A percentile compares a stretch with the other conserved stretches of the same genome.
Conservation (phyloP, 2,329 filamentous ascomycete genomes). For the Daldinia sp. region DNA sequence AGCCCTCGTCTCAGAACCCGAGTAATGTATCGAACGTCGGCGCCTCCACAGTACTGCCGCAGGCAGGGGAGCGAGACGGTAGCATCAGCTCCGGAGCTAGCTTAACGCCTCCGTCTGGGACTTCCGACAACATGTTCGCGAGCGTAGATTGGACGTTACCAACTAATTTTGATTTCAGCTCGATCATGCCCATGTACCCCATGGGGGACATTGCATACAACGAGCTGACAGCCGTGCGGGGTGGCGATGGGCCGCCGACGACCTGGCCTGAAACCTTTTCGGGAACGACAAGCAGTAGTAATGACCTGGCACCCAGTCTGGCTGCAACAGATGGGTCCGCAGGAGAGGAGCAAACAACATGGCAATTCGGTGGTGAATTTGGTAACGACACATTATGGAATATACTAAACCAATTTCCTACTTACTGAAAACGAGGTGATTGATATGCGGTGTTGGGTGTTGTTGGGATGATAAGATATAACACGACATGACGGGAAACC, state of each 20-base stretch:
- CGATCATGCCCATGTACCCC: slow-evolving; percentile 64
- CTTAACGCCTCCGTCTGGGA: slow-evolving; percentile 36
- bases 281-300: slow-evolving; percentile 14
- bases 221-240: slow-evolving; percentile 57
- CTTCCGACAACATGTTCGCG: slow-evolving; percentile 33
- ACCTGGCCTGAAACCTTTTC: slow-evolving; percentile 38
- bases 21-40: slow-evolving; percentile 14
- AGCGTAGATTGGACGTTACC: slow-evolving; percentile 53
- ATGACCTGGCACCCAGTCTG: slow-evolving; percentile 18
- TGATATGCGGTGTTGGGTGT: slow-evolving; percentile 2
- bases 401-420: slow-evolving; percentile 60
- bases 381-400: slow-evolving; percentile 65
- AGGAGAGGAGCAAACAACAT: slow-evolving; percentile 43
- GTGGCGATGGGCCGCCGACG: slow-evolving; percentile 38
- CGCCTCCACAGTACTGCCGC: slow-evolving; percentile 26
- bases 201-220: slow-evolving; percentile 66
- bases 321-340: background rate
- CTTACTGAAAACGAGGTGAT: slow-evolving; percentile 27
- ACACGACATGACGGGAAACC: slow-evolving; percentile 3
- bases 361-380: slow-evolving; percentile 65
- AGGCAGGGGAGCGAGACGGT: slow-evolving; percentile 33
- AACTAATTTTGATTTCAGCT: slow-evolving; percentile 57
- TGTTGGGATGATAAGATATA: slow-evolving; percentile 12
- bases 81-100: slow-evolving; percentile 36
- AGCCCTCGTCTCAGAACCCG: slow-evolving; percentile 19